Base-by-base conservation (phyloP, 306 rosid genomes). In the Hippophae rhamnoides region DNA sequence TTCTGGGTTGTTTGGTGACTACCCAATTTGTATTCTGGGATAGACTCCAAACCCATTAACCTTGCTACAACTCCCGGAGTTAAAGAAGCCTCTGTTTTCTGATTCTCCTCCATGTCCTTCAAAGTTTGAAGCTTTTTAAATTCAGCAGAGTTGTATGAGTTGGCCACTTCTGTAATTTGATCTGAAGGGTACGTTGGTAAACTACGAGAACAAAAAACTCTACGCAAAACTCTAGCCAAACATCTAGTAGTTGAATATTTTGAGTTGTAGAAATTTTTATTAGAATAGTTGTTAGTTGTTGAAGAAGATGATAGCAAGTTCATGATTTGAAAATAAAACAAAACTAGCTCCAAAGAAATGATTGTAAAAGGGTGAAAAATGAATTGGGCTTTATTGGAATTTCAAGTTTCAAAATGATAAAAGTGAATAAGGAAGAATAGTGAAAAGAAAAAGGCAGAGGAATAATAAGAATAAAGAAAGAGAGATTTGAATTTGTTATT, bases 41-140 rank as follows among this genome's bases (percentile, higher is more conserved):
- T 69, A 11, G 86, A 66, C 6, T 87, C 95, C 74, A 89, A 78
- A 49, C 97, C 97, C 95, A 89, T 89, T 7, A 86, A 72, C 79
- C 95, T 86, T 11, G 87, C 97, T 14, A 89, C 93, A 13, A 89
- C 57, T 13, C 84, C 77, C 41, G 95, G 86, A 18, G 78, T 13
- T 41, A 74, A n/a, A 61, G 62, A 18, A 9, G 56, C 45, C 13
- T 64, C 79, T 45, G 43, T 38, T 63, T 31, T 31, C 38, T 31
- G 38, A 31, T 61, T 57, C 11, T 61, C 72, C 6, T 65, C 38
- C 38, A 31, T 61, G 25, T 48, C 38, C 13, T 68, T 72, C 6
- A 74, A 72, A 52, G 68, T 56, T 56, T 49, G 68, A 69, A 61
- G 61, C 65, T 74, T 63, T 48, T 1, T 54, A 71, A 57, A 42